phyloP scores from a whole-genome alignment of 208 protist genomes.

The Leishmania tarentolae region DNA sequence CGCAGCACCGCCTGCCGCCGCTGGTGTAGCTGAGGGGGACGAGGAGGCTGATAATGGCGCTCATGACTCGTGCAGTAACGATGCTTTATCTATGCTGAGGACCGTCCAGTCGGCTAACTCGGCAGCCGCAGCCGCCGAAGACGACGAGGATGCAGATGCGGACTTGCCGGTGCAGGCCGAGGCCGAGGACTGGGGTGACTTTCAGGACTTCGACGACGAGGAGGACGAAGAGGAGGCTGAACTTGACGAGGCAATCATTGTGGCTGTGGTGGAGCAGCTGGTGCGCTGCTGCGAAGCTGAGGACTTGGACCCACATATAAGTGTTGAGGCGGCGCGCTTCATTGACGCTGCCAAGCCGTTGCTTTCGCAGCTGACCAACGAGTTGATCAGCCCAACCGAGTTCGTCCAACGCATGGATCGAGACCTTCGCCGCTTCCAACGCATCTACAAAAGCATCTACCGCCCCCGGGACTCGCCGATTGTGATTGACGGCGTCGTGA shows the following conservation, averaged over 20 bases:
- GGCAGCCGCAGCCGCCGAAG: slow-evolving; percentile 20
- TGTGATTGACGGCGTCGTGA: slow-evolving; percentile 78
- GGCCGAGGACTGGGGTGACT: slow-evolving; percentile 21
- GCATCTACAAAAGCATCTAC: slow-evolving; percentile 53
- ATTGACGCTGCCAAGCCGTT: slow-evolving; percentile 41
- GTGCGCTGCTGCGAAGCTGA: slow-evolving; percentile 72
- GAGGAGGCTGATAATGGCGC: neutral
- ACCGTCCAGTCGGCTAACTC: slow-evolving; percentile 29
- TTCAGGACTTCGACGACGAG: slow-evolving; percentile 45
- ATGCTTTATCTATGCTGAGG: slow-evolving; percentile 10
- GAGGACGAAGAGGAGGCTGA: slow-evolving; percentile 72
- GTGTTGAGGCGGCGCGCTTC: slow-evolving; percentile 43
- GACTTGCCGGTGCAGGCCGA: neutral
- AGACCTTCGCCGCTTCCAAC: slow-evolving; percentile 51
- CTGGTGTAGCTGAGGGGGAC: neutral
- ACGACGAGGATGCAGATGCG: slow-evolving; percentile 17
- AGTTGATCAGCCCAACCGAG: slow-evolving; percentile 20
- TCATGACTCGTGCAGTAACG: neutral
- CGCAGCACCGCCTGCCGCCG: neutral
- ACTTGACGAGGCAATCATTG: slow-evolving; percentile 62
- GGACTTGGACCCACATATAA: slow-evolving; percentile 56
- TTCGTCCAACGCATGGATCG: slow-evolving; percentile 60
- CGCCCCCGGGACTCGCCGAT: slow-evolving; percentile 66
- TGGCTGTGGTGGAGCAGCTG: slow-evolving; percentile 72
- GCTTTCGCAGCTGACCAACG: slow-evolving; percentile 34